Conservation (phyloP, 257 asterid genomes). For the Penstemon davidsonii region DNA sequence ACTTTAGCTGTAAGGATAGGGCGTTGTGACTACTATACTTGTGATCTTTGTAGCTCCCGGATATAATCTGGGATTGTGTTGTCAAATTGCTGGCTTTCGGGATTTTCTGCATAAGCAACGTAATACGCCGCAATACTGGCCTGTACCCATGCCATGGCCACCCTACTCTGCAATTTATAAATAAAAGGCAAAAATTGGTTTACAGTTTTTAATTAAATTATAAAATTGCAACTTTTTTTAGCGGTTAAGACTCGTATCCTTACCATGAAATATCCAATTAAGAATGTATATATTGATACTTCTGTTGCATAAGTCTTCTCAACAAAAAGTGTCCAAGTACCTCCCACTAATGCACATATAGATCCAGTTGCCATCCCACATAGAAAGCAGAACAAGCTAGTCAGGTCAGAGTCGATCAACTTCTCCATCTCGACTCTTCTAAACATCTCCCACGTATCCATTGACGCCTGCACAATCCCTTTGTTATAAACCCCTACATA, state of each 20-base stretch:
- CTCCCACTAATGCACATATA: conserved; percentile 48
- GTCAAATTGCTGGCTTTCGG: conserved; percentile 51
- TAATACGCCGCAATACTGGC: conserved; percentile 60
- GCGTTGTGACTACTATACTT: conserved; percentile 30
- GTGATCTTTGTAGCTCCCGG: conserved; percentile 42
- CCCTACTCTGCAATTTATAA: conserved; percentile 46
- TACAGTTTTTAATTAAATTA: not conserved
- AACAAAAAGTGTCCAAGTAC: conserved; percentile 47
- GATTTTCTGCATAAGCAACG: conserved; percentile 64
- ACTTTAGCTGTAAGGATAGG: conserved; percentile 3
- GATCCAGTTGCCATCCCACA: conserved; percentile 56
- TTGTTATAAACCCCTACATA: conserved; percentile 54
- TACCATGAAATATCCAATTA: conserved; percentile 56
- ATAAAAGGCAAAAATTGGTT: not conserved
- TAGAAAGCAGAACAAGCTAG: conserved; percentile 64
- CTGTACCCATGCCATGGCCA: conserved; percentile 63
- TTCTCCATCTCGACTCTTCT: conserved; percentile 47
- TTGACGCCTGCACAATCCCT: conserved; percentile 56
- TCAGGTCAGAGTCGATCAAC: conserved; percentile 53
- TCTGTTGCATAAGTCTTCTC: conserved; percentile 49
- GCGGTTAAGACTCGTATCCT: conserved; percentile 12
- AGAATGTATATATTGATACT: conserved; percentile 47
- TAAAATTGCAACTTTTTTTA: too few species aligned
- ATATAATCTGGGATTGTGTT: conserved; percentile 39
- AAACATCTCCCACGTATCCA: conserved; percentile 58